Percentiles rank a stretch among this genome's conserved stretches.
phyloP scores from a whole-genome alignment of 2,329 filamentous ascomycete genomes.

The Penicillium concentricum region DNA sequence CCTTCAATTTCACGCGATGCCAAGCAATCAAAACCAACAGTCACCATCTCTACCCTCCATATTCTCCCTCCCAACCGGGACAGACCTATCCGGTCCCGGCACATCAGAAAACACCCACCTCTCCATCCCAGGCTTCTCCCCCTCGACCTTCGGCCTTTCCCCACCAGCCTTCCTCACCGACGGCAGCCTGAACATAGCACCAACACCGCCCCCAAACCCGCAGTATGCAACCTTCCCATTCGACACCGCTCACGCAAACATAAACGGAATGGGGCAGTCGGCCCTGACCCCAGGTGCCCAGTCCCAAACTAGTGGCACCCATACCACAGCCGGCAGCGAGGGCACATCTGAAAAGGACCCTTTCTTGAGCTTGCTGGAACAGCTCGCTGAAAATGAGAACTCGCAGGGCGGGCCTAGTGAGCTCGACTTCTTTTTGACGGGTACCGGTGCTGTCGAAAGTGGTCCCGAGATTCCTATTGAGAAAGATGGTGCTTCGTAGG shows the following conservation, averaged over 20 bases:
- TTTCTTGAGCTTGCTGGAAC: conserved; percentile 74
- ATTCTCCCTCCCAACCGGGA: conserved; percentile 12
- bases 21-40: conserved; percentile 12
- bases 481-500: not conserved
- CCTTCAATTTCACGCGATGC: conserved; percentile 14
- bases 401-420: conserved; percentile 66
- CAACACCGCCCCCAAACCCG: conserved; percentile 31
- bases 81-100: conserved; percentile 4
- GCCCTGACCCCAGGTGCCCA: conserved; percentile 42
- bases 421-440: conserved; percentile 71
- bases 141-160: conserved; percentile 35
- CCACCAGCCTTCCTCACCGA: conserved; percentile 37
- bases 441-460: conserved; percentile 16
- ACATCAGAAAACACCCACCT: conserved; percentile 19
- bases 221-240: conserved; percentile 43
- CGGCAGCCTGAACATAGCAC: conserved; percentile 25
- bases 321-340: conserved; percentile 40
- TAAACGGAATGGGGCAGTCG: conserved; percentile 1
- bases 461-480: conserved; percentile 2
- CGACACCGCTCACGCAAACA: conserved; percentile 24
- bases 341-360: conserved; percentile 68
- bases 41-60: conserved; percentile 14
- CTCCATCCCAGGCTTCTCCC: conserved; percentile 39
- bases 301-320: conserved; percentile 42
- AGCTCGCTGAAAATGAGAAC: conserved; percentile 78